Evolutionary conservation across 129 eudicot genomes (phyloP).

Genomic region (Lonicera japonica): DNA sequence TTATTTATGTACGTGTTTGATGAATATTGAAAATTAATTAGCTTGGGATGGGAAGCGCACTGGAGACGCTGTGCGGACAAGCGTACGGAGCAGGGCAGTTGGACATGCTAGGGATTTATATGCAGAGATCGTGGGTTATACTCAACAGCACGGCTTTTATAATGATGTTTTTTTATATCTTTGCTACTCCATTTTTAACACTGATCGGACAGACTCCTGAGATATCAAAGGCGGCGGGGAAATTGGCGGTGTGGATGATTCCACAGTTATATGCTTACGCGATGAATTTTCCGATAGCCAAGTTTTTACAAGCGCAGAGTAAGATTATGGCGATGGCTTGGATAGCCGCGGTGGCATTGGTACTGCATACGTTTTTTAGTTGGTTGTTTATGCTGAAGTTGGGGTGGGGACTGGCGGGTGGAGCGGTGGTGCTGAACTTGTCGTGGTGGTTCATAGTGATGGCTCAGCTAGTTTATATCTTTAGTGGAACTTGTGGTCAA

Average conservation of each 20-base stretch:
- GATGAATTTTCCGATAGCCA: constrained; percentile 35
- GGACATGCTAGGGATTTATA: constrained; percentile 43
- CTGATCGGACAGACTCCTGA: constrained; percentile 36
- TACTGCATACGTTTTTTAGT: constrained; percentile 31
- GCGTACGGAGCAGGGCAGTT: constrained; percentile 54
- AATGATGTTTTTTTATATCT: constrained; percentile 30
- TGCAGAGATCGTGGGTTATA: constrained; percentile 57
- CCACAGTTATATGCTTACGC: constrained; percentile 55
- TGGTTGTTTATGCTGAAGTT: constrained; percentile 39
- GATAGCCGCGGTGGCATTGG: constrained; percentile 29
- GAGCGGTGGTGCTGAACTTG: constrained; percentile 25
- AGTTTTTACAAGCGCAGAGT: constrained; percentile 52
- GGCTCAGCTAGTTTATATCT: constrained; percentile 37
- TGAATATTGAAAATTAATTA: background rate
- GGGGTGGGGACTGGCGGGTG: constrained; percentile 50
- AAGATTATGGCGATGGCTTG: constrained; percentile 47
- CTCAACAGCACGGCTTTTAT: constrained; percentile 22
- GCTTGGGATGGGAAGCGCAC: constrained; percentile 64
- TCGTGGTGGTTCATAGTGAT: constrained; percentile 57
- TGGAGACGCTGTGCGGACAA: constrained; percentile 56
- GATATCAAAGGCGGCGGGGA: constrained; percentile 40
- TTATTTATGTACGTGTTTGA: too few species aligned
- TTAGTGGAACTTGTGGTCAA: constrained; percentile 41
- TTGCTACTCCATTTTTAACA: constrained; percentile 28
- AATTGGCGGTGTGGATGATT: constrained; percentile 42